These are phyloP conservation scores for Crinitomyces ghanaensis DNA, from an alignment of 805 yeast species.

Conservation along the genomic window DNA sequence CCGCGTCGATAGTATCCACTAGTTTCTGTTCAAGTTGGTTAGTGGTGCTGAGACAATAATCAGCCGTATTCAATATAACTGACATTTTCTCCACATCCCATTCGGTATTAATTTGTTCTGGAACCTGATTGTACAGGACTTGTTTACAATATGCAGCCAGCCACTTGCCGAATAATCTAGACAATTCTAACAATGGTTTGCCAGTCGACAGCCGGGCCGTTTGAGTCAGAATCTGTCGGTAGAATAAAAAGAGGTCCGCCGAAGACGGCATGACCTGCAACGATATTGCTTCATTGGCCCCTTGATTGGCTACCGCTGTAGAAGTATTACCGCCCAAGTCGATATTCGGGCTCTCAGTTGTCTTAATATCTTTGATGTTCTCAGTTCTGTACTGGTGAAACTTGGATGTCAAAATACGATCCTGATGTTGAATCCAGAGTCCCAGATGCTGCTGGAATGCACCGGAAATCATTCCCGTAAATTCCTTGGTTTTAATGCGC, in stretches of 20 bases:
- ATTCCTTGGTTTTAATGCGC: conserved; percentile 33
- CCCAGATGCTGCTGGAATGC: conserved; percentile 78
- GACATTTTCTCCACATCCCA: conserved; percentile 61
- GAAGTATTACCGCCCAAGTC: conserved; percentile 35
- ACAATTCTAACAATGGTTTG: conserved; percentile 34
- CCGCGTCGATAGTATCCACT: conserved; percentile 31
- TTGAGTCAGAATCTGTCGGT: conserved; percentile 62
- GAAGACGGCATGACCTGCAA: conserved; percentile 82
- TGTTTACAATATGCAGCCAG: conserved; percentile 46
- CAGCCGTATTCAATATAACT: conserved; percentile 74
- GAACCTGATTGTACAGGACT: conserved; percentile 39
- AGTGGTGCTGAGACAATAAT: conserved; percentile 71
- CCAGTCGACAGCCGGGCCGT: conserved; percentile 46
- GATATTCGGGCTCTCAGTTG: conserved; percentile 25
- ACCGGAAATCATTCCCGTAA: conserved; percentile 39
- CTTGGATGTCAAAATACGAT: conserved; percentile 46
- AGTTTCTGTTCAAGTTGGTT: conserved; percentile 63
- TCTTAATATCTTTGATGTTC: not conserved
- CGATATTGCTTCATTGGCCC: too few species aligned
- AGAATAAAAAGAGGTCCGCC: conserved; percentile 72
- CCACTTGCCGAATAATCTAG: conserved; percentile 54
- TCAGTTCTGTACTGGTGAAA: conserved; percentile 44
- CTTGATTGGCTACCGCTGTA: too few species aligned
- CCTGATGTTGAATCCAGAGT: conserved; percentile 83
- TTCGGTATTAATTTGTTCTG: conserved; percentile 32